Conservation (phyloP, 2,329 filamentous ascomycete genomes). For the Neurospora crassa region DNA sequence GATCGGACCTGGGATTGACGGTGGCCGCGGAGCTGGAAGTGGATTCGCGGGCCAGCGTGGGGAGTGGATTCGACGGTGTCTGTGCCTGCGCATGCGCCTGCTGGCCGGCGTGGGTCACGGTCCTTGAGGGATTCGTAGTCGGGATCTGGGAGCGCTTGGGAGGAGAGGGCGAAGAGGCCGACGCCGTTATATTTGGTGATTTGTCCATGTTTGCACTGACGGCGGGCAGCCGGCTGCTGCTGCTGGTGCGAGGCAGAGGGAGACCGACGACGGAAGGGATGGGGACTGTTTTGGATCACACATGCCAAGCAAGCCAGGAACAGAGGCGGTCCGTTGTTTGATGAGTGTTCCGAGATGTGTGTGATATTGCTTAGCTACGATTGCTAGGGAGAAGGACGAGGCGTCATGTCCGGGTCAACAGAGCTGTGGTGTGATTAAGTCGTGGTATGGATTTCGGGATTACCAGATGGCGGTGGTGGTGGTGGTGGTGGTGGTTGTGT, state of each 20-base stretch:
- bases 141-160: constrained; percentile 7
- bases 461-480: background rate
- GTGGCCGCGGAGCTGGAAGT: constrained; percentile 16
- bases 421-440: background rate
- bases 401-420: background rate
- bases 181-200: constrained; percentile 22
- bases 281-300: constrained; percentile 15
- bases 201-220: constrained; percentile 27
- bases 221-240: constrained; percentile 9
- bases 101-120: constrained; percentile 12
- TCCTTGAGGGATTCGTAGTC: constrained; percentile 8
- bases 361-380: background rate
- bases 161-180: background rate
- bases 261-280: constrained; percentile 12
- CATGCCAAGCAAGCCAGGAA: constrained; percentile 19
- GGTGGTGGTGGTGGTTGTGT: background rate
- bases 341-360: background rate
- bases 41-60: constrained; percentile 20
- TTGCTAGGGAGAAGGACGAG: background rate
- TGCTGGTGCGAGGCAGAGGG: constrained; percentile 10
- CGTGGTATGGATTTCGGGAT: background rate
- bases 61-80: constrained; percentile 6
- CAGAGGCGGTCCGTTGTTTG: background rate
- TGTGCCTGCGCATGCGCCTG: background rate
- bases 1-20: constrained; percentile 18